A percentile compares a stretch with the other conserved stretches of the same genome.
phyloP scores from a whole-genome alignment of 768 basidiomycete species.

The Tylopilus cervinicoccineus region DNA sequence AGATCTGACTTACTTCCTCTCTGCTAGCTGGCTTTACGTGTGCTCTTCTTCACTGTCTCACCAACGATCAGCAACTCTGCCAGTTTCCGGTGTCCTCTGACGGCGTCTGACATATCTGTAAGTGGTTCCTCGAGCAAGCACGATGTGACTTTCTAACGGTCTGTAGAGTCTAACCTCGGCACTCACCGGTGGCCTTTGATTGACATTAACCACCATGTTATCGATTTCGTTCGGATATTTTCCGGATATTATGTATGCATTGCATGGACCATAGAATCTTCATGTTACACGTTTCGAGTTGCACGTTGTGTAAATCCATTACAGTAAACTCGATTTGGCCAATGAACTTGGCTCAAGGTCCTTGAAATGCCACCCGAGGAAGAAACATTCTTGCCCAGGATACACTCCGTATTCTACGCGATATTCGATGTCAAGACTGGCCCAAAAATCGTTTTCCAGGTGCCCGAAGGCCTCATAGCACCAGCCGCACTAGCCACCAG shows the following conservation, averaged over 20 bases:
- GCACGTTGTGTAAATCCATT: not conserved
- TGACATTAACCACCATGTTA: not conserved
- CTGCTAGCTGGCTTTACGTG: conserved; percentile 55
- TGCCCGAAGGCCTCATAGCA: conserved; percentile 87
- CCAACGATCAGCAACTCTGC: conserved; percentile 61
- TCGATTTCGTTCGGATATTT: conserved; percentile 5
- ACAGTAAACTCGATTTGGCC: not conserved
- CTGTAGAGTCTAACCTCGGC: conserved; percentile 18
- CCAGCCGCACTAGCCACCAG: conserved; percentile 30
- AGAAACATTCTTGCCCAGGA: conserved; percentile 73
- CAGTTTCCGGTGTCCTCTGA: conserved; percentile 63
- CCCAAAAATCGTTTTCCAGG: conserved; percentile 88
- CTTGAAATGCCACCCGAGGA: conserved; percentile 40
- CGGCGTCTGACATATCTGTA: conserved; percentile 27
- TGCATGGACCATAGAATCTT: conserved; percentile 15
- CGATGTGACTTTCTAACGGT: conserved; percentile 10
- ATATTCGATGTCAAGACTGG: conserved; percentile 85
- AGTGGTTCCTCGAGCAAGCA: not conserved
- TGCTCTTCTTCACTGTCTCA: conserved; percentile 62
- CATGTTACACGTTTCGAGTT: not conserved
- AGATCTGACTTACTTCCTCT: conserved; percentile 8
- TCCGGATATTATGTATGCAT: conserved; percentile 12
- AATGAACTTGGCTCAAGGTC: not conserved
- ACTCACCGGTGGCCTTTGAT: conserved; percentile 8
- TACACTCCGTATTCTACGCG: conserved; percentile 91